Conservation (phyloP, 805 yeast species). For the Jamesozyma spencerorum region DNA sequence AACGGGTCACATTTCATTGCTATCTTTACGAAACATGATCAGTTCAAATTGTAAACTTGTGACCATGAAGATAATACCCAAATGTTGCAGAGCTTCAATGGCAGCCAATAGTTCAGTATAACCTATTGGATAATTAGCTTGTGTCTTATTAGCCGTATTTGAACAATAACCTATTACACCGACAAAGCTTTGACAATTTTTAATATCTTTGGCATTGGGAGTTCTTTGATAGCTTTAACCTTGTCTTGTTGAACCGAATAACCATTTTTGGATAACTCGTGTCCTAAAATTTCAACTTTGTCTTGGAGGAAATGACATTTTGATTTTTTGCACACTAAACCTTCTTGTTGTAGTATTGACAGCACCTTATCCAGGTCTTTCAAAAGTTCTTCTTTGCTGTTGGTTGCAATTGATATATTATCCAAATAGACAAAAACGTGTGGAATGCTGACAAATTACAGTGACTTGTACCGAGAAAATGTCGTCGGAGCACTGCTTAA, state of each 20-base stretch:
- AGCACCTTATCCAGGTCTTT: too few species aligned
- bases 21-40: slow-evolving; percentile 8
- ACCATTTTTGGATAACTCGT: too few species aligned
- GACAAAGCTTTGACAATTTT: too few species aligned
- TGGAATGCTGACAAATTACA: too few species aligned
- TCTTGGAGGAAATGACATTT: too few species aligned
- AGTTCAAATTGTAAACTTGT: slow-evolving; percentile 6
- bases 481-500: too few species aligned
- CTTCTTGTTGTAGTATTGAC: too few species aligned
- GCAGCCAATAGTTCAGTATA: slow-evolving; percentile 11
- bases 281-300: too few species aligned
- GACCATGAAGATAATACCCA: slow-evolving; percentile 8
- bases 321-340: too few species aligned
- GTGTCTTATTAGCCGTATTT: slow-evolving; percentile 35
- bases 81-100: slow-evolving; percentile 9
- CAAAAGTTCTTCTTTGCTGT: slow-evolving; percentile 3
- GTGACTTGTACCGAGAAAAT: slow-evolving; percentile 15
- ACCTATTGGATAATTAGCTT: slow-evolving; percentile 9
- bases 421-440: slow-evolving; percentile 12
- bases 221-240: too few species aligned
- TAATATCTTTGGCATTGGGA: too few species aligned
- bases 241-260: too few species aligned
- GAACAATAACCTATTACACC: slow-evolving; percentile 11
- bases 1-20: slow-evolving; percentile 8
- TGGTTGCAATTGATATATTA: slow-evolving; percentile 9